phyloP scores from a whole-genome alignment of 2,329 filamentous ascomycete genomes.

The Penicillium capsulatum region DNA sequence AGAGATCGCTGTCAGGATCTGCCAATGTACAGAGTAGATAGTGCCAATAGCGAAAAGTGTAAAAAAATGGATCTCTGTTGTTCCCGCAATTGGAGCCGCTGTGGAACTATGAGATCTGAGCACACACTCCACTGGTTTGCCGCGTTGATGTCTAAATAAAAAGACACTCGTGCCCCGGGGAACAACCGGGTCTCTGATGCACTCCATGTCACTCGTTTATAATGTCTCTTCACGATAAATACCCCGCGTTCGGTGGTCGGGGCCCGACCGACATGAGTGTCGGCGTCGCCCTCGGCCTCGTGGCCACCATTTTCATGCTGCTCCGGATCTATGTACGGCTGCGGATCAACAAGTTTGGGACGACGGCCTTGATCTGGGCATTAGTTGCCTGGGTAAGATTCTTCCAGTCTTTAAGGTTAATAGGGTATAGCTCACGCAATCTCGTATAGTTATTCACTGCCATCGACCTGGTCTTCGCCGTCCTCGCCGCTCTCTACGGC shows the following conservation, averaged over 20 bases:
- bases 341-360: constrained; percentile 21
- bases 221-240: constrained; percentile 18
- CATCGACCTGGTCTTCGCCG: constrained; percentile 18
- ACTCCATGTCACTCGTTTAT: too few relatives aligned
- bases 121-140: too few relatives aligned
- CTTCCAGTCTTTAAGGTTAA: too few relatives aligned
- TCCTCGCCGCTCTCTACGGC: constrained; percentile 18
- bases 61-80: too few relatives aligned
- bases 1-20: too few relatives aligned
- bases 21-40: too few relatives aligned
- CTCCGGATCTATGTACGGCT: constrained; percentile 20
- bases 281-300: constrained; percentile 13
- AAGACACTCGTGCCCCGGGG: too few relatives aligned
- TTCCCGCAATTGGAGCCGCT: too few relatives aligned
- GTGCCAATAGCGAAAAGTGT: too few relatives aligned
- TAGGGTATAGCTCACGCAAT: background rate
- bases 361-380: constrained; percentile 16
- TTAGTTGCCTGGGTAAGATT: constrained; percentile 19
- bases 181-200: too few relatives aligned
- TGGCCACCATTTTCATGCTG: constrained; percentile 20
- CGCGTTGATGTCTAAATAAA: too few relatives aligned
- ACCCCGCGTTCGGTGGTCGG: constrained; percentile 19
- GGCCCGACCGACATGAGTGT: constrained; percentile 18
- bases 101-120: too few relatives aligned
- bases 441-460: constrained; percentile 13